These are phyloP conservation scores for Colletotrichum sp. DNA, from an alignment of 2,329 filamentous ascomycete species.

Conservation along the genomic window DNA sequence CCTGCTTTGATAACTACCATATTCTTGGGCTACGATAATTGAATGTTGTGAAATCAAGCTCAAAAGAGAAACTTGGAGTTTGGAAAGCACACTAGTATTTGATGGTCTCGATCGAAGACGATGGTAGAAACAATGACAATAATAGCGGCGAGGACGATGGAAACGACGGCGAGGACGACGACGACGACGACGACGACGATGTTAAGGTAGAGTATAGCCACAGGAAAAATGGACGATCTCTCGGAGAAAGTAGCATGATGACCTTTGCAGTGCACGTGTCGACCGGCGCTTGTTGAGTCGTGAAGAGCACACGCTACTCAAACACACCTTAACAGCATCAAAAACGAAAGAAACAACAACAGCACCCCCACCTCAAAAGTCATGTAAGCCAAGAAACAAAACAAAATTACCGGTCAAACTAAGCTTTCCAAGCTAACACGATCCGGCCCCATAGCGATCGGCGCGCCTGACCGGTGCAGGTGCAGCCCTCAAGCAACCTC, in stretches of 20 bases:
- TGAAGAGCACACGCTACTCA: not conserved
- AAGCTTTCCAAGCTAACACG: not conserved
- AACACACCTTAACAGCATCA: not conserved
- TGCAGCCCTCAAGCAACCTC: not conserved
- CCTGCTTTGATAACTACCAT: rapidly evolving
- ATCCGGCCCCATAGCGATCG: not conserved
- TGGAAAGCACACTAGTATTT: not conserved
- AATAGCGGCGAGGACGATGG: too few species aligned
- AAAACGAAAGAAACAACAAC: not conserved
- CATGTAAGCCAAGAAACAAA: not conserved
- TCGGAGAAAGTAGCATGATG: too few species aligned
- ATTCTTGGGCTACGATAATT: not conserved
- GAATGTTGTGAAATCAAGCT: not conserved
- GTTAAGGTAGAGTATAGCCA: too few species aligned
- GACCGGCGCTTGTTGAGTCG: not conserved
- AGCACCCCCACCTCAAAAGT: not conserved
- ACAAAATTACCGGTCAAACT: not conserved
- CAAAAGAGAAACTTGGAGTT: not conserved
- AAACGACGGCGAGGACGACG: too few species aligned
- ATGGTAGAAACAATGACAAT: too few species aligned
- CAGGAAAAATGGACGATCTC: too few species aligned
- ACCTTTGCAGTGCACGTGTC: too few species aligned
- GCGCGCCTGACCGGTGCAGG: not conserved
- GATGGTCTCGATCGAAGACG: too few species aligned
- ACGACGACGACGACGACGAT: too few species aligned